These are phyloP conservation scores for Arabidopsis lyrata DNA, from an alignment of 441 rosid species.

Conservation along the genomic window DNA sequence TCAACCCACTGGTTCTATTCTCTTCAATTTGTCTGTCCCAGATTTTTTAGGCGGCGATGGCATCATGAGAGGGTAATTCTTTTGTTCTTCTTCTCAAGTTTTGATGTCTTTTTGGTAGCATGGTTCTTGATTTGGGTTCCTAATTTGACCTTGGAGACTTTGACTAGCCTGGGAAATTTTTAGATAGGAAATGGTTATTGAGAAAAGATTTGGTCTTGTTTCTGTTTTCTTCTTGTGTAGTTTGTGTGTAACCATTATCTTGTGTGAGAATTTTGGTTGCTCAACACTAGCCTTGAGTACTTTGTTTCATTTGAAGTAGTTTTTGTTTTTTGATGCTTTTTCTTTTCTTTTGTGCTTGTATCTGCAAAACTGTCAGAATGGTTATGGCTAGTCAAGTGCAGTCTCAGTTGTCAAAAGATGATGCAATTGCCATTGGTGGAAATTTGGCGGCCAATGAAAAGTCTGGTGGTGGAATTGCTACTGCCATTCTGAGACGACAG, in stretches of 20 bases:
- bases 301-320: slow-evolving; percentile 4
- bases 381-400: slow-evolving; percentile 87
- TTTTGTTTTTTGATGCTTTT: slow-evolving; percentile 24
- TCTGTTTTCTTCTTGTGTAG: neutral
- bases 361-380: slow-evolving; percentile 61
- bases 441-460: slow-evolving; percentile 74
- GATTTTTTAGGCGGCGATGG: slow-evolving; percentile 77
- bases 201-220: slow-evolving; percentile 4
- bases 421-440: slow-evolving; percentile 72
- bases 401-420: slow-evolving; percentile 76
- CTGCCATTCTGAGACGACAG: slow-evolving; percentile 70
- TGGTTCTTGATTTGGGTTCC: slow-evolving; percentile 17
- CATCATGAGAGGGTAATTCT: slow-evolving; percentile 81
- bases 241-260: neutral
- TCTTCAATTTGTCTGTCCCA: slow-evolving; percentile 76
- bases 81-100: neutral
- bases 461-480: slow-evolving; percentile 79
- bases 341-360: slow-evolving; percentile 33
- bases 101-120: neutral
- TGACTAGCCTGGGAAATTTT: neutral
- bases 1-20: slow-evolving; percentile 70
- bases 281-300: slow-evolving; percentile 2
- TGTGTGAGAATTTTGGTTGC: slow-evolving; percentile 5
- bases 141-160: neutral
- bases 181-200: neutral